Base-by-base conservation (phyloP, 495 filamentous ascomycete genomes). In the Penicillium crystallinum region DNA sequence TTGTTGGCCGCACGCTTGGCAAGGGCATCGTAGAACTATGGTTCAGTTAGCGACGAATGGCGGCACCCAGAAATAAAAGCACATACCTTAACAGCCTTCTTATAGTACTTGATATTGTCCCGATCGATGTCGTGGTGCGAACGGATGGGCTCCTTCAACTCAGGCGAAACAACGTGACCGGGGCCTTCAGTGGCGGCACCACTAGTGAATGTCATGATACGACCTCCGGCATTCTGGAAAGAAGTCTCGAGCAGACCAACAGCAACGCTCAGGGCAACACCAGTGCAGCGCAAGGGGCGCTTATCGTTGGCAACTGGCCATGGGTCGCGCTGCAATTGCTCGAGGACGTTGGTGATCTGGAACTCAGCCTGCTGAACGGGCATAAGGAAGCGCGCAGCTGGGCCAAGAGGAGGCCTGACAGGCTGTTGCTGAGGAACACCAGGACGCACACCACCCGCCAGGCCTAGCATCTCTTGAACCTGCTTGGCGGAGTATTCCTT, bases 41-140 rank as follows among this genome's bases (percentile, higher is more conserved):
- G 17, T 18, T n/a, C 17, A 11, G 6, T 56, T 53, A 71, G 63
- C 59, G 64, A 49, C 12, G 23, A 41, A 30, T 9, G 4, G n/a
- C 6, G 4, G 29, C 6, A 9, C 17, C 3, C 14, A 8, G 4
- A 22, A 8, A 10, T 22, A 2, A 29, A 36, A 15, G 52, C 15
- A 47, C 73, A 31, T 73, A 96, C 90, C 86, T 97, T 99, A 12
- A 96, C 71, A 38, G 95, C 93, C 72, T 97, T 97, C 80, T 99
- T 99, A 75, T 95, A 97, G 68, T 97, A 97, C 70, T 97, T 99
- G 76, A 96, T 96, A 62, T 97, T 96, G 65, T 99, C 95, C 34
- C 90, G 83, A 62, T 99, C 95, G 66, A 99, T 99, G 59, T 99
- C 95, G 65, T 99, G 95, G 74, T 99, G 95, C 30, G 95, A 97